Base-by-base conservation (phyloP, 176 grass and related monocot species). In the Bothriochloa decipiens region DNA sequence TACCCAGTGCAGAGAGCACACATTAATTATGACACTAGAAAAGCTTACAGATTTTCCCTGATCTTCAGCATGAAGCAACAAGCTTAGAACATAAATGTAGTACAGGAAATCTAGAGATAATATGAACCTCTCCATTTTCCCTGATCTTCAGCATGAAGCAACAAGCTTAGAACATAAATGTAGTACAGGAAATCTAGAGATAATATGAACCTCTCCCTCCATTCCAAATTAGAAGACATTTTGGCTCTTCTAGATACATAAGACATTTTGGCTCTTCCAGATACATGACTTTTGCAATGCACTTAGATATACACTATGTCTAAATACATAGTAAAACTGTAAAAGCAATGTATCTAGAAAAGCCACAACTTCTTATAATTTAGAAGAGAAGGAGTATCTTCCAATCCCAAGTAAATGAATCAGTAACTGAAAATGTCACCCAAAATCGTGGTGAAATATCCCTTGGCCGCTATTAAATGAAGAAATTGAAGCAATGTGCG, bases 51-150 rank as follows among this genome's bases (percentile, higher is more conserved):
- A 50, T 73, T 86, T 72, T 6, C 17, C 43, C 16, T 3, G 64
- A 75, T 75, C 57, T 53, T 27, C 40, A 86, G 49, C 42, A 40
- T 20, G 61, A 50, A 22, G 28, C 22, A 65, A 86, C 41, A 86
- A 39, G 36, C 11, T 47, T 43, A 35, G 16, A 37, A 50, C 41
- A 80, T 50, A 26, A 52, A 73, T 74, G 68, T 40, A 14, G 67
- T 47, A 47, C 11, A 37, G 40, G 18, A 16, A 29, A 80, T 47
- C 2, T 58, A 41, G 4, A 27, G n/a, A 50, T 15, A 35, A 40
- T 16, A 71, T 47, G 5, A 39, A 70, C 27, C 18, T 85, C 46
- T 4, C 46, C 46, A 50, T 73, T 86, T 72, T 6, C 17, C 43
- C 16, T 3, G 64, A 75, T 75, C 57, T 53, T 27, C 40, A 86